Base-by-base conservation (phyloP, 768 basidiomycete genomes). In the Tulasnella sp. region DNA sequence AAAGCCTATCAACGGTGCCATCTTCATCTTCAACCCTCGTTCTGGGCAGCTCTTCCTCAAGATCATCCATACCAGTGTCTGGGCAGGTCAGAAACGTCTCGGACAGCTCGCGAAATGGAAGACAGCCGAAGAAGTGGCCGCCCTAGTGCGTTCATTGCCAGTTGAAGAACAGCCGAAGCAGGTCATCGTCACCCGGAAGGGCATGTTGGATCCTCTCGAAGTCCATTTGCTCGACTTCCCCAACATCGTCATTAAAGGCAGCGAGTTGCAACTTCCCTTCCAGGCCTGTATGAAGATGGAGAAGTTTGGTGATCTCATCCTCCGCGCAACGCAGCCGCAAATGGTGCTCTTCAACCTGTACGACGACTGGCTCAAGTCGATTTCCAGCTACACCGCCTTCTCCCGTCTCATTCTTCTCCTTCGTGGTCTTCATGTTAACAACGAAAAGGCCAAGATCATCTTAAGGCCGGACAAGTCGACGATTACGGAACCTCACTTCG, bases 251-350 rank as follows among this genome's bases (percentile, higher is more conserved):
- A 99, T 99, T 87, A 99, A 99, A 85, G 97, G 97, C 76, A 96
- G 93, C 79, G 97, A 99, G 83, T 86, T 99, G 69, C 97, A 99
- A 81, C 86, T 99, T 76, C 97, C 97, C 0, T 99, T 99, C 96
- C 97, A 99, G 84, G 97, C 97, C 19, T 97, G 96, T 80, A 96
- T 99, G 94, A 99, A 99, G 87, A 96, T 99, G 92, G 97, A 99
- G 88, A 98, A 99, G 84, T 99, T 99, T 80, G 97, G 97, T 85
- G 97, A 99, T 82, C 86, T 99, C 78, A 98, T 98, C 79, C 83
- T 98, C 82, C 93, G 96, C 77, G 96, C 97, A 37, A 98, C 93
- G 17, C 97, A 99, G 86, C 97, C 97, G 3, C 97, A 99, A 82
- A 99, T 99, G 97, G 96, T 99, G 15, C 84, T 99, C 68, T 98